phyloP scores from a whole-genome alignment of 768 basidiomycete genomes.

The Mycena metata region DNA sequence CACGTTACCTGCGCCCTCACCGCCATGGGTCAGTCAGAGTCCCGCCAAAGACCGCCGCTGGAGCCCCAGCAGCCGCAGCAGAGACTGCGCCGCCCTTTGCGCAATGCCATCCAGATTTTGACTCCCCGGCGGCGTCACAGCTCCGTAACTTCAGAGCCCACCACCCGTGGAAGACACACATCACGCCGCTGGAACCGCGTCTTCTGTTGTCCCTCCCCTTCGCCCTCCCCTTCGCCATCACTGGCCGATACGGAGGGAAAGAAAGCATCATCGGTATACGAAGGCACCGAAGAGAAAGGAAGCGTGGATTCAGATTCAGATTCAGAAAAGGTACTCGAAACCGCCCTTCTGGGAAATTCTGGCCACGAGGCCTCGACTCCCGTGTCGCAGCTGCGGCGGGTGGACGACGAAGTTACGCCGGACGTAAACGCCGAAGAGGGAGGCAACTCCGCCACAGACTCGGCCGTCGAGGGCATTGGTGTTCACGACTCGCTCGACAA shows the following conservation, averaged over 20 bases:
- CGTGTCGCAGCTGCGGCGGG: too few species aligned
- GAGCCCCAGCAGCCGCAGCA: constrained; percentile 1
- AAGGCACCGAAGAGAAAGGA: constrained; percentile 11
- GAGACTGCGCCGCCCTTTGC: constrained; percentile 10
- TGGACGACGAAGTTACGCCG: too few species aligned
- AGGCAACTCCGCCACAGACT: too few species aligned
- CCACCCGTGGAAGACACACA: not conserved
- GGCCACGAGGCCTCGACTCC: constrained; percentile 13
- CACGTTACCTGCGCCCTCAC: too few species aligned
- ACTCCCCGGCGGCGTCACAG: constrained; percentile 7
- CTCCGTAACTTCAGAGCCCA: too few species aligned
- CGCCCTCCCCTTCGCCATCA: constrained; percentile 15
- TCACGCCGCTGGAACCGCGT: constrained; percentile 21
- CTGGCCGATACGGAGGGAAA: constrained; percentile 1
- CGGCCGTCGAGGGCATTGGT: constrained; percentile 1
- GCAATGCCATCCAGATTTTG: constrained; percentile 6
- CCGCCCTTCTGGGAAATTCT: not conserved
- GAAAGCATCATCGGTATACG: constrained; percentile 2
- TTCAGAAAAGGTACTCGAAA: not conserved
- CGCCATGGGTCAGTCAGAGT: constrained; percentile 1
- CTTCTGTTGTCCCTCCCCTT: too few species aligned
- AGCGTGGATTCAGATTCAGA: not conserved
- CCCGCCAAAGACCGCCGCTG: constrained; percentile 1
- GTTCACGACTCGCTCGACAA: not conserved
- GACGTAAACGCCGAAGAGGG: too few species aligned